A percentile compares a stretch with the other conserved stretches of the same genome.
Evolutionary conservation across 495 filamentous ascomycete genomes (phyloP).

Genomic region (Podospora bellae-mahoneyi): DNA sequence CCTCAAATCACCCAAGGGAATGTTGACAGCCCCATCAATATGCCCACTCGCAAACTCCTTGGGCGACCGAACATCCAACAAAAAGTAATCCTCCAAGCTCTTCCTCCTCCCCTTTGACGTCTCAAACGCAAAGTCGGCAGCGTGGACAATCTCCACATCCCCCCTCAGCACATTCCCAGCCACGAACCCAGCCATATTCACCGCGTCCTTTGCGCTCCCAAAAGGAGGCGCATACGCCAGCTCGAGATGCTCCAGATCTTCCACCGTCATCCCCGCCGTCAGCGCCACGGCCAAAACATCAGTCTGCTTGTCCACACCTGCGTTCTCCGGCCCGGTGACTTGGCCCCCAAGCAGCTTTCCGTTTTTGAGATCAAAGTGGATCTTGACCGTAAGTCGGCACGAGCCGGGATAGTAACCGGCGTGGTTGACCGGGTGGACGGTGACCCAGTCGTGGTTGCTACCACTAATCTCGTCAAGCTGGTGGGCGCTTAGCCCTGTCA

Average conservation of each 20-base stretch:
- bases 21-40: constrained; percentile 23
- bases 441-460: constrained; percentile 23
- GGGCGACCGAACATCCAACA: constrained; percentile 29
- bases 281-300: constrained; percentile 34
- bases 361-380: constrained; percentile 22
- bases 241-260: constrained; percentile 36
- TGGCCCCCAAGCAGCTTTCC: constrained; percentile 33
- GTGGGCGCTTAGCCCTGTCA: constrained; percentile 22
- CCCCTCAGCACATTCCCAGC: constrained; percentile 32
- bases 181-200: constrained; percentile 36
- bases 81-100: constrained; percentile 17
- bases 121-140: constrained; percentile 22
- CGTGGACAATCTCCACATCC: constrained; percentile 31
- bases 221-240: constrained; percentile 35
- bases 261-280: constrained; percentile 31
- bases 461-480: constrained; percentile 13
- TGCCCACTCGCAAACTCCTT: constrained; percentile 27
- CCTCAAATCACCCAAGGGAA: constrained; percentile 27
- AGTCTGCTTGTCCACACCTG: constrained; percentile 33
- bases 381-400: constrained; percentile 25
- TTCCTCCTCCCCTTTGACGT: not conserved
- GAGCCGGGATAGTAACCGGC: constrained; percentile 36
- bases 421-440: constrained; percentile 36
- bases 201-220: constrained; percentile 34
- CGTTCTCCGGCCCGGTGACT: constrained; percentile 18